phyloP scores from a whole-genome alignment of 2,329 filamentous ascomycete genomes.

The Fusarium circinatum region DNA sequence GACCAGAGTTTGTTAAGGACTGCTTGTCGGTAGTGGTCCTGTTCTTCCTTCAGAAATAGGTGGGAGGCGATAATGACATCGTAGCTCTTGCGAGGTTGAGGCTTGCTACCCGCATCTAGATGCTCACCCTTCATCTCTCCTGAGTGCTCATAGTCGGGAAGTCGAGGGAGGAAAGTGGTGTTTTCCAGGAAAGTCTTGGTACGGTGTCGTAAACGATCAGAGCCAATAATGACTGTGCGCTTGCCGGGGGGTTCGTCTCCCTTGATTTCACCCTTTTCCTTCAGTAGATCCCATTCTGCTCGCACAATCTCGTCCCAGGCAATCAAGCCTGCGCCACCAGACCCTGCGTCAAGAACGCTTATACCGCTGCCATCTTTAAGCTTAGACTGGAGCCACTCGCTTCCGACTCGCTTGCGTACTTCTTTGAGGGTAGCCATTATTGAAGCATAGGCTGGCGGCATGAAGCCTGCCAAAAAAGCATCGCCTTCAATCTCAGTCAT shows the following conservation, averaged over 20 bases:
- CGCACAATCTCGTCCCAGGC: conserved; percentile 82
- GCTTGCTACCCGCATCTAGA: conserved; percentile 65
- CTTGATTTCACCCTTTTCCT: conserved; percentile 56
- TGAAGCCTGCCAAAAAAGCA: conserved; percentile 73
- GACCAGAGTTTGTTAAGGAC: conserved; percentile 91
- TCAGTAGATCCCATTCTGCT: conserved; percentile 82
- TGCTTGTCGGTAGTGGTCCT: conserved; percentile 80
- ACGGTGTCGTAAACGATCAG: conserved; percentile 78
- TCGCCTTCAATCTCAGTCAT: conserved; percentile 83
- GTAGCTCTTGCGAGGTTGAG: conserved; percentile 77
- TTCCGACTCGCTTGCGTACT: conserved; percentile 76
- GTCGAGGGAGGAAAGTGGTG: conserved; percentile 88
- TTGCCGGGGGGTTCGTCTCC: conserved; percentile 69
- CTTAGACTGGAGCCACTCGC: conserved; percentile 74
- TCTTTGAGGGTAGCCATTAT: conserved; percentile 76
- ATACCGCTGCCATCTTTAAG: conserved; percentile 66
- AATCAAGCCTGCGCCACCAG: conserved; percentile 76
- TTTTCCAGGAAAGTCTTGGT: conserved; percentile 82
- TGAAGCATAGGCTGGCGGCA: conserved; percentile 78
- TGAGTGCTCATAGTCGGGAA: conserved; percentile 86
- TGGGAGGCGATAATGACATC: conserved; percentile 94
- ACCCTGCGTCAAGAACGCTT: conserved; percentile 78
- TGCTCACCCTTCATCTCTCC: conserved; percentile 67
- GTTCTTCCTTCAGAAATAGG: conserved; percentile 77
- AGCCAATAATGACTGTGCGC: conserved; percentile 82